Conservation (phyloP, 2,329 filamentous ascomycete species). For the Penicillium sp. region DNA sequence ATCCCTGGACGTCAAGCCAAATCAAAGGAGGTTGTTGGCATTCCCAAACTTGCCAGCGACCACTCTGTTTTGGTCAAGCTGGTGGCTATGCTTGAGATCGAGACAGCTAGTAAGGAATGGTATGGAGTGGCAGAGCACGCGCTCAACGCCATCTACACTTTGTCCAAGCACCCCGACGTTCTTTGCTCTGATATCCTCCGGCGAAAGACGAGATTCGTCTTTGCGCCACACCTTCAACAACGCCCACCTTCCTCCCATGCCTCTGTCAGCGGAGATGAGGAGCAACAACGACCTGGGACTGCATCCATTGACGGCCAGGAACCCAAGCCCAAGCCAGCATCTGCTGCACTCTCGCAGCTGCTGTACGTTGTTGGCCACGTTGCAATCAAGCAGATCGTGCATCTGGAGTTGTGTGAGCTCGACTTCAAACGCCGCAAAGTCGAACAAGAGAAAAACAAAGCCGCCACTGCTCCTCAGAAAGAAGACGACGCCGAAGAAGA, state of each 20-base stretch:
- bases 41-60: constrained; percentile 83
- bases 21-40: constrained; percentile 57
- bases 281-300: constrained; percentile 37
- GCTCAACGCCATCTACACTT: constrained; percentile 88
- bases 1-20: constrained; percentile 82
- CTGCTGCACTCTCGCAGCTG: constrained; percentile 80
- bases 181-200: constrained; percentile 89
- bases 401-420: constrained; percentile 93
- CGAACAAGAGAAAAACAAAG: constrained; percentile 51
- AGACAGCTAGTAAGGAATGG: constrained; percentile 92
- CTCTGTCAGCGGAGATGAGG: constrained; percentile 33
- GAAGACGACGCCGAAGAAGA: constrained; percentile 68
- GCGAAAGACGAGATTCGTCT: constrained; percentile 82
- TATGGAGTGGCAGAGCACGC: constrained; percentile 93
- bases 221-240: constrained; percentile 49
- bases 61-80: constrained; percentile 81
- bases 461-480: constrained; percentile 46
- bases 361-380: constrained; percentile 95
- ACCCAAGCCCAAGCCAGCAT: constrained; percentile 62
- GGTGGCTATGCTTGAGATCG: constrained; percentile 79
- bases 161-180: constrained; percentile 91
- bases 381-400: constrained; percentile 98
- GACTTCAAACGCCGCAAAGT: constrained; percentile 94
- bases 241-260: constrained; percentile 29
- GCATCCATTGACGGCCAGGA: constrained; percentile 35